phyloP scores from a whole-genome alignment of 2,329 filamentous ascomycete species.

The Colletotrichum musicola region DNA sequence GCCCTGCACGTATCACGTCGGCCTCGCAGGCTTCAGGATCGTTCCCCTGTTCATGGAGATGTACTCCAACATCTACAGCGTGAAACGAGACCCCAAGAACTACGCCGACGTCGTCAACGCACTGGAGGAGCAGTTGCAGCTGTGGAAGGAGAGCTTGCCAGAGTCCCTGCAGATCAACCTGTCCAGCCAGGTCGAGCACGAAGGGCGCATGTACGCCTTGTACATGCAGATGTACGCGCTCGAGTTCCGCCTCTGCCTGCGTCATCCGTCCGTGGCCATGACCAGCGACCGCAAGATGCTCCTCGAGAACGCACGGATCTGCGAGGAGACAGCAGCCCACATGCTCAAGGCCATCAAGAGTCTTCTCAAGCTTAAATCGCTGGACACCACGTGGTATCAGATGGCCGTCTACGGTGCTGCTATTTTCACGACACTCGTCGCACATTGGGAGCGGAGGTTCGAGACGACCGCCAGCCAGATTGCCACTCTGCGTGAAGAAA shows the following conservation, averaged over 20 bases:
- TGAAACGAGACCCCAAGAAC: conserved; percentile 70
- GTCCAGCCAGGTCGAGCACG: conserved; percentile 47
- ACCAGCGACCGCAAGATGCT: conserved; percentile 67
- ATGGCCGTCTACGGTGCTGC: conserved; percentile 79
- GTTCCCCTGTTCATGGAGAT: conserved; percentile 78
- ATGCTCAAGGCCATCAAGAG: conserved; percentile 72
- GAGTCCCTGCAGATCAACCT: conserved; percentile 65
- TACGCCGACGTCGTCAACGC: conserved; percentile 74
- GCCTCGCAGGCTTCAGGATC: conserved; percentile 74
- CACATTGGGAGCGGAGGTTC: conserved; percentile 75
- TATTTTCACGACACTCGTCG: conserved; percentile 79
- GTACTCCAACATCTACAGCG: conserved; percentile 81
- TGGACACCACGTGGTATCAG: conserved; percentile 85
- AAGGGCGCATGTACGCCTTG: conserved; percentile 63
- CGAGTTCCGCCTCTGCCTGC: conserved; percentile 70
- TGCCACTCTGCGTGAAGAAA: conserved; percentile 72
- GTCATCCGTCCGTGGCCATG: conserved; percentile 72
- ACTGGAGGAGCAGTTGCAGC: conserved; percentile 73
- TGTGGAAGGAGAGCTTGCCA: conserved; percentile 75
- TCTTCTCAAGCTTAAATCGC: conserved; percentile 72
- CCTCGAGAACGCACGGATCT: conserved; percentile 73
- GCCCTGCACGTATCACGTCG: conserved; percentile 77
- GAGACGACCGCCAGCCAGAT: conserved; percentile 71
- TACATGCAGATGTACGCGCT: conserved; percentile 67
- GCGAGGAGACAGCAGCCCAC: conserved; percentile 73